Percentiles rank a stretch among this genome's conserved stretches.
Conservation (phyloP, 1,284 basidiomycete species). For the Tilletia setariae region DNA sequence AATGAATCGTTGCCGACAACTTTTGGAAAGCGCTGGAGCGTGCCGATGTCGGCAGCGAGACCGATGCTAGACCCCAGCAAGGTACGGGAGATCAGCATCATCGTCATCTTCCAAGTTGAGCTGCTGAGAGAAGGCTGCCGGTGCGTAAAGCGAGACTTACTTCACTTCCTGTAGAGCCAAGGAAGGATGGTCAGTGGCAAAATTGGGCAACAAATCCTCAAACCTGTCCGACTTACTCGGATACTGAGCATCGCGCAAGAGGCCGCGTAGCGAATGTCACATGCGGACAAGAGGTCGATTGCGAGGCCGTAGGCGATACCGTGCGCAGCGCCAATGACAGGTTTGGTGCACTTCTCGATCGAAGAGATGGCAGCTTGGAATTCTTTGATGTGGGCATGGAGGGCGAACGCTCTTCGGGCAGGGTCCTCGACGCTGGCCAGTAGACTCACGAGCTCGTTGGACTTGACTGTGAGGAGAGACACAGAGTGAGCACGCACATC, state of each 20-base stretch:
- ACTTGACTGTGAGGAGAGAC: slow-evolving; percentile 25
- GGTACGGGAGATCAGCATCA: neutral
- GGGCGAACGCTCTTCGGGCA: slow-evolving; percentile 39
- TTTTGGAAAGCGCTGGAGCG: slow-evolving; percentile 79
- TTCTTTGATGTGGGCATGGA: slow-evolving; percentile 46
- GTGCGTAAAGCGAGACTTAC: neutral
- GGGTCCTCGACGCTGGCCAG: slow-evolving; percentile 27
- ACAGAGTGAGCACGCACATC: neutral
- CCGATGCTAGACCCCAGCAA: slow-evolving; percentile 55
- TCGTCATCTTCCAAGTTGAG: too few species aligned
- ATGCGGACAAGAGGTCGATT: slow-evolving; percentile 70
- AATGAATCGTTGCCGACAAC: slow-evolving; percentile 74
- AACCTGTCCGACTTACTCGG: slow-evolving; percentile 56
- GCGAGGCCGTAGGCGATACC: slow-evolving; percentile 74
- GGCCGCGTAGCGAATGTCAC: slow-evolving; percentile 76
- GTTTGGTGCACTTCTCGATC: slow-evolving; percentile 68
- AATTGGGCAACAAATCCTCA: neutral
- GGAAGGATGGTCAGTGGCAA: neutral
- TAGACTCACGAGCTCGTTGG: neutral
- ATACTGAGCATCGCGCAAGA: slow-evolving; percentile 68
- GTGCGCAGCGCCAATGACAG: slow-evolving; percentile 80
- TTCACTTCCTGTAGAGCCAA: neutral
- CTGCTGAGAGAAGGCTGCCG: neutral
- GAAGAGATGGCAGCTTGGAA: slow-evolving; percentile 50
- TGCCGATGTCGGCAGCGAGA: slow-evolving; percentile 84